These are phyloP conservation scores for Lachnellula occidentalis DNA, from an alignment of 2,329 filamentous ascomycete genomes.

Conservation along the genomic window DNA sequence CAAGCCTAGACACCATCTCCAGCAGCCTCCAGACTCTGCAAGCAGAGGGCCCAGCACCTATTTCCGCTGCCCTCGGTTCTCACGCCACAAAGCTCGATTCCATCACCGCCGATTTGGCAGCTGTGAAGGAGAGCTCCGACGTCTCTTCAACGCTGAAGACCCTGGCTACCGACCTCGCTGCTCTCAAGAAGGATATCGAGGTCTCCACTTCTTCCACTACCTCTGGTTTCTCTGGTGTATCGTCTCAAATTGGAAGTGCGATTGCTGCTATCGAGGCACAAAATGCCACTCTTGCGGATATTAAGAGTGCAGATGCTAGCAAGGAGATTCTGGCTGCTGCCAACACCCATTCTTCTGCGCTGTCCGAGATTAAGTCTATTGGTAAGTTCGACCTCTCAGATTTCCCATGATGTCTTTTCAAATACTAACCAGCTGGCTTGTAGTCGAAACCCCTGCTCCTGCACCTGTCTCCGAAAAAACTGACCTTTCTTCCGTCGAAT, in stretches of 20 bases:
- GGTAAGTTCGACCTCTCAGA: not conserved
- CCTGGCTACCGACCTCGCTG: constrained; percentile 15
- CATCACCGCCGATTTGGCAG: constrained; percentile 19
- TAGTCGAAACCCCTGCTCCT: constrained; percentile 3
- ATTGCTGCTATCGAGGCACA: constrained; percentile 22
- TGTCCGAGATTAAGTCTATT: constrained; percentile 13
- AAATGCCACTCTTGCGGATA: constrained; percentile 20
- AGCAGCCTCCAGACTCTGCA: constrained; percentile 14
- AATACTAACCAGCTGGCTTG: no score
- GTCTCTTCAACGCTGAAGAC: constrained; percentile 11
- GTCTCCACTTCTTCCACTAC: constrained; percentile 6
- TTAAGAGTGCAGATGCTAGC: constrained; percentile 24
- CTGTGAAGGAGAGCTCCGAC: constrained; percentile 20
- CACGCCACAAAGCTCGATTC: constrained; percentile 18
- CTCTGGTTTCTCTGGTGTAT: constrained; percentile 16
- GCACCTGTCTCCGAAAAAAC: constrained; percentile 15
- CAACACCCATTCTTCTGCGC: constrained; percentile 8
- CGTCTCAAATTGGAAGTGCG: constrained; percentile 13
- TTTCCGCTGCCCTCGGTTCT: constrained; percentile 11
- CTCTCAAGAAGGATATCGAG: constrained; percentile 21
- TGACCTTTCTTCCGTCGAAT: constrained; percentile 15
- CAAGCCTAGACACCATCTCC: constrained; percentile 25
- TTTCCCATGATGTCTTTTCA: not conserved
- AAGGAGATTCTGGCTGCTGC: constrained; percentile 18
- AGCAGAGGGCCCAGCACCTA: constrained; percentile 12